Evolutionary conservation across 768 basidiomycete genomes (phyloP), one percentile per base, ranked within the genome.

Genomic region (Russula griseocarnosa): DNA sequence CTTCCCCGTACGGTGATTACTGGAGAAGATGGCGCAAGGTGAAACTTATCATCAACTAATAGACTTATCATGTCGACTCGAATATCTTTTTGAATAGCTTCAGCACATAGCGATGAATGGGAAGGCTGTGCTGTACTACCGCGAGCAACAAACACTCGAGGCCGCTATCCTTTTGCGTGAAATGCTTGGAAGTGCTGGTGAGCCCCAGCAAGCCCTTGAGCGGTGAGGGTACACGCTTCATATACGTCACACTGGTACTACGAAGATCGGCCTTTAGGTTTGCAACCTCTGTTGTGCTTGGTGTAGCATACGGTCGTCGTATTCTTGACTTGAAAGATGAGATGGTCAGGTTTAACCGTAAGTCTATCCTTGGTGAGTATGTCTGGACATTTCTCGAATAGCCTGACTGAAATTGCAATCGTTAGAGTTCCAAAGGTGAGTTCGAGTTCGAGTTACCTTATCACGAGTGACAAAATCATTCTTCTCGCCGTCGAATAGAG

Each of bases 11-110:
- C 44, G 47, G 53, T 36, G 56, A 61, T 28, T 28, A 30, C 42
- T 61, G 60, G 55, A 38, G 56, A 36, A 62, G 16, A 60, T 66
- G 66, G 55, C 67, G 54, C 5, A 66, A 62, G 58, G 58, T 63
- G 11, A 26, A 44, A 40, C 38, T 26, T 42, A 59, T 22, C 24
- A 2, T 49, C n/a, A 13, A 20, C 42, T 5, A 14, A 22, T 2
- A 9, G 14, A 20, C n/a, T 13, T 22, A 32, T 46, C 38, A 9
- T 26, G 9, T 18, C 5, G 3, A 26, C 4, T 6, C n/a, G 20
- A 46, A 22, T 18, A 24, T 47, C n/a, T 47, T 40, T 47, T n/a
- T 10, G 38, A 40, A 9, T 42, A 68, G 58, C 42, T 68, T 22
- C 65, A 62, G 30, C 40, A 59, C 44, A 46, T 53, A 7, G 60